Base-by-base conservation (phyloP, 352 stramenopile species). In the Phytopythium ostracodes region DNA sequence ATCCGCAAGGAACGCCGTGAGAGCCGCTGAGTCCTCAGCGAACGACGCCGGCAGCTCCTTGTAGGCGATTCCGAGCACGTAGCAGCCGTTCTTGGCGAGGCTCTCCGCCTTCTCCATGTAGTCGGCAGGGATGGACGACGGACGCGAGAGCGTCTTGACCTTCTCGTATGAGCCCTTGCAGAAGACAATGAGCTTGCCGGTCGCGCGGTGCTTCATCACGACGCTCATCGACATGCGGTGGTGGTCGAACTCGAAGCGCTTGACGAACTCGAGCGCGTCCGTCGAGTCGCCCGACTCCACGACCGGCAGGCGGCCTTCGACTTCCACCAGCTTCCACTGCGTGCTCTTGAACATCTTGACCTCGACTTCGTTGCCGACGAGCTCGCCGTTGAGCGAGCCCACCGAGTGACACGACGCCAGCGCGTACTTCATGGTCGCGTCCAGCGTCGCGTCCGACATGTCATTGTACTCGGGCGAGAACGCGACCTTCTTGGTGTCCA, bases 201-300 rank as follows among this genome's bases (percentile, higher is more conserved):
- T 90, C 49, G 56, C 65, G 27, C 60, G 68, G 57, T 91, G 60
- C 38, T 88, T 75, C 67, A 97, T 80, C 51, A 98, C 77, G 8
- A 97, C 91, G 47, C 77, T 95, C 76, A 97, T 96, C 15, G 86
- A 96, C 84, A 96, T 95, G 52, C 82, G 79, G 66, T 93, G 76
- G 73, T 96, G 85, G 68, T 97, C 91, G 65, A 98, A 98, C 59
- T 97, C 87, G 66, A 94, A 97, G 12, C 84, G 78, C 68, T 97
- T 97, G 31, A 98, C 62, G 31, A 97, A 80, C 62, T 88, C 76
- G 14, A 96, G 71, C 60, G 68, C 47, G 57, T 85, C 62, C 5
- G 60, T 59, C 24, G 68, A 73, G 38, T 88, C 70, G 0, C 66
- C 56, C 4, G 77, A 83, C 64, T 75, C 60, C 6, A 91, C 78